These are phyloP conservation scores for Mollisia scopiformis DNA, from an alignment of 2,329 filamentous ascomycete species.

Conservation along the genomic window DNA sequence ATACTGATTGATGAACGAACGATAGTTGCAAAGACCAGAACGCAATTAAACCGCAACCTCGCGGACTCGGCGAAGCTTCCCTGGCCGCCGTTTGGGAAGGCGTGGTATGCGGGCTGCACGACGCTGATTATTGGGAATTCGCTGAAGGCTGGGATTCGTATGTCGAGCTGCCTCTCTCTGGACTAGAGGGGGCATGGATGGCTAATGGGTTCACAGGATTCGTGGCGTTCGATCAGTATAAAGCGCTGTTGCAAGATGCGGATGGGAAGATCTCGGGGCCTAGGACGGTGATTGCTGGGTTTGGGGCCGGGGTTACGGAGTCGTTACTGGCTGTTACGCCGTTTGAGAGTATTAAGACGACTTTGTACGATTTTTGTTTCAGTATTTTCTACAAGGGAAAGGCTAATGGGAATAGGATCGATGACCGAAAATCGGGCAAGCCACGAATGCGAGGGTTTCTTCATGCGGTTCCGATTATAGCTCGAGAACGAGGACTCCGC, in stretches of 20 bases:
- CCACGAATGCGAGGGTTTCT: slow-evolving; percentile 91
- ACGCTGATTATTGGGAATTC: slow-evolving; percentile 97
- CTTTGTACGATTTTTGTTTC: slow-evolving; percentile 57
- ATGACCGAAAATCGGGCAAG: slow-evolving; percentile 85
- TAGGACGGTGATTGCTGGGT: slow-evolving; percentile 88
- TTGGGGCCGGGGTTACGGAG: slow-evolving; percentile 93
- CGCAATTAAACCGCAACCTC: slow-evolving; percentile 87
- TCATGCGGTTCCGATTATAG: slow-evolving; percentile 86
- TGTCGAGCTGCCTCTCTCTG: slow-evolving; percentile 44
- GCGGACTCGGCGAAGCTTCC: slow-evolving; percentile 84
- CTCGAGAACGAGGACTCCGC: slow-evolving; percentile 80
- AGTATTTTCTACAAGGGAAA: slow-evolving; percentile 1
- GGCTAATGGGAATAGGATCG: slow-evolving; percentile 71
- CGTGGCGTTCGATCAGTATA: slow-evolving; percentile 96
- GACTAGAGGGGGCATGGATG: too few relatives aligned
- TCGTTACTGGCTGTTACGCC: slow-evolving; percentile 92
- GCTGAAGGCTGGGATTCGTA: slow-evolving; percentile 92
- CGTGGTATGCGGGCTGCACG: slow-evolving; percentile 98
- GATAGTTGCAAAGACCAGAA: slow-evolving; percentile 85
- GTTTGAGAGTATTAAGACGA: slow-evolving; percentile 98
- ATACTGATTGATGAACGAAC: slow-evolving; percentile 4
- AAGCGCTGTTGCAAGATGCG: slow-evolving; percentile 76
- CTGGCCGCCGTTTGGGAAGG: slow-evolving; percentile 88
- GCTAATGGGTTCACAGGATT: too few relatives aligned
- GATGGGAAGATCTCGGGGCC: slow-evolving; percentile 90